Evolutionary conservation across 768 basidiomycete species (phyloP).

Genomic region (Auricularia heimuer): DNA sequence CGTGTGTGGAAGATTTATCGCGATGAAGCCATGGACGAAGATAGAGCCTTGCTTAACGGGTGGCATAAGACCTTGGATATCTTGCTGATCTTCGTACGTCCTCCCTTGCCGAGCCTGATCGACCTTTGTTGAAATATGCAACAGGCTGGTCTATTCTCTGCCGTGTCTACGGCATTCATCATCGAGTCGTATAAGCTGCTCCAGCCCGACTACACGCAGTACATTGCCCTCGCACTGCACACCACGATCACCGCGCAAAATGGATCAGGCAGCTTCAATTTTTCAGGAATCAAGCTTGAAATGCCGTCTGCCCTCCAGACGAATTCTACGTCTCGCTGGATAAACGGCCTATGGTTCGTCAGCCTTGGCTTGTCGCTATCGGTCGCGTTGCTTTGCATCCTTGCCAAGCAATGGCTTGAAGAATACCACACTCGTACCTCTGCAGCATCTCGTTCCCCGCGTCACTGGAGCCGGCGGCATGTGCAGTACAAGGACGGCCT

Average conservation of each 20-base stretch:
- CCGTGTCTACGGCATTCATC: neutral
- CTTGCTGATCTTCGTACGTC: neutral
- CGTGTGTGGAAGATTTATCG: neutral
- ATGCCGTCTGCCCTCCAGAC: neutral
- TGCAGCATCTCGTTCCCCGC: too few relatives aligned
- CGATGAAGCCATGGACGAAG: neutral
- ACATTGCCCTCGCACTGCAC: neutral
- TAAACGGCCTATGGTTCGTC: neutral
- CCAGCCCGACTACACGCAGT: neutral
- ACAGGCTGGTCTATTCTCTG: neutral
- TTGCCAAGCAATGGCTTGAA: neutral
- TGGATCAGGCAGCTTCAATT: neutral
- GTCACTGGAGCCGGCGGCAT: neutral
- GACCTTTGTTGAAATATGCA: too few relatives aligned
- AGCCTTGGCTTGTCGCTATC: neutral
- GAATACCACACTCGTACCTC: neutral
- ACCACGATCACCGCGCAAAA: neutral
- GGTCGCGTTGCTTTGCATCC: neutral
- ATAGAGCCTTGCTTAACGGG: neutral
- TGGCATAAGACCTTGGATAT: neutral
- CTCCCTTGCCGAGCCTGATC: too few relatives aligned
- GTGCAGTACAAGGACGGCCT: neutral
- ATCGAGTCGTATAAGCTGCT: neutral
- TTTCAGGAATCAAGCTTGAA: neutral
- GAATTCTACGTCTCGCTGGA: neutral